phyloP scores from a whole-genome alignment of 441 rosid species.

The Eutrema salsugineum region DNA sequence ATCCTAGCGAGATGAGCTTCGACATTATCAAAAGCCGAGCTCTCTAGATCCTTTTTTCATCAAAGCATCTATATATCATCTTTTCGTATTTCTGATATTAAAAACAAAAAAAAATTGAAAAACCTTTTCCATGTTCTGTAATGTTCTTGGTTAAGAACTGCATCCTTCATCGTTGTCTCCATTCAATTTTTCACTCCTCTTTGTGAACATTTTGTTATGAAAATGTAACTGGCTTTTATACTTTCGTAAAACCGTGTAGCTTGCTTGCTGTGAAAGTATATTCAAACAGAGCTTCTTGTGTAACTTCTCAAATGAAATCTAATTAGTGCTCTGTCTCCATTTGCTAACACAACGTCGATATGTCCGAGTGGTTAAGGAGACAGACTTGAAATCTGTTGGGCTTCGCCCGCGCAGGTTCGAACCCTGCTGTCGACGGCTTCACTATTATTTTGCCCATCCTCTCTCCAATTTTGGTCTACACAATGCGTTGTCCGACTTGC shows the following conservation, averaged over 20 bases:
- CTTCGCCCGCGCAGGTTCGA: conserved; percentile 98
- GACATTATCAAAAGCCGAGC: conserved; percentile 34
- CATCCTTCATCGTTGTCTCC: background rate
- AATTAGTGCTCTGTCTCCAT: background rate
- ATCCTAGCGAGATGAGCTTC: conserved; percentile 36
- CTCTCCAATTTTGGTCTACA: background rate
- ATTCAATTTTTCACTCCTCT: background rate
- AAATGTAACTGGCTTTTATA: background rate
- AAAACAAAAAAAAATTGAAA: background rate
- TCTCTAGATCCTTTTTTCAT: conserved; percentile 11
- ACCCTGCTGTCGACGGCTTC: conserved; percentile 90
- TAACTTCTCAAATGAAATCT: background rate
- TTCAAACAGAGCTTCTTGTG: background rate
- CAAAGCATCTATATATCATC: background rate
- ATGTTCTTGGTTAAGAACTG: background rate
- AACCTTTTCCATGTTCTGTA: background rate
- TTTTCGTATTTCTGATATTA: background rate
- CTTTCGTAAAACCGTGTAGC: background rate
- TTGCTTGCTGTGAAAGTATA: background rate
- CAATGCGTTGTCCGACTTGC: background rate
- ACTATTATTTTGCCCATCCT: background rate
- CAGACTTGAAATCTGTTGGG: conserved; percentile 99
- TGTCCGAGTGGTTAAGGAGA: conserved; percentile 99
- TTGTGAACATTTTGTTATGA: background rate
- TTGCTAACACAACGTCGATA: conserved; percentile 42